phyloP scores from a whole-genome alignment of 1,284 basidiomycete species.

The Termitomyces sp. region DNA sequence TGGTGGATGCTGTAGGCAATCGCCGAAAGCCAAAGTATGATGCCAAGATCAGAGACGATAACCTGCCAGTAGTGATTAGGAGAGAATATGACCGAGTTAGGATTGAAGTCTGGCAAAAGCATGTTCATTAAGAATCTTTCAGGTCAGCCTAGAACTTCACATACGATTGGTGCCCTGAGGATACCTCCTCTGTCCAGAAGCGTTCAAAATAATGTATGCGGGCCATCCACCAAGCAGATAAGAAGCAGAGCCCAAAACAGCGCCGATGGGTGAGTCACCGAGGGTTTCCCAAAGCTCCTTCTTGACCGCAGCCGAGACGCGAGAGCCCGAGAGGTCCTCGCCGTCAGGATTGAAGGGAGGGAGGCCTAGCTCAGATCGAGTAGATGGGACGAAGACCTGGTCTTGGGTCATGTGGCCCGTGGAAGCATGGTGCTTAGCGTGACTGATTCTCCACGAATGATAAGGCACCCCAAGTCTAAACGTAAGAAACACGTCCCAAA shows the following conservation, averaged over 20 bases:
- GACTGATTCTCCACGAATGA: constrained; percentile 97
- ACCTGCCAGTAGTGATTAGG: constrained; percentile 80
- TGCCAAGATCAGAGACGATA: constrained; percentile 81
- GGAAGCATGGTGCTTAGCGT: constrained; percentile 95
- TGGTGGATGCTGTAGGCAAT: constrained; percentile 57
- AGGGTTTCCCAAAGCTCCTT: constrained; percentile 83
- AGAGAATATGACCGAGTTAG: constrained; percentile 79
- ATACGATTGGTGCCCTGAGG: constrained; percentile 80
- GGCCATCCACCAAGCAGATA: constrained; percentile 88
- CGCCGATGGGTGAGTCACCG: constrained; percentile 89
- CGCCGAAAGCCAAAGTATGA: constrained; percentile 67
- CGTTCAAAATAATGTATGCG: constrained; percentile 80
- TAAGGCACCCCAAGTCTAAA: constrained; percentile 89
- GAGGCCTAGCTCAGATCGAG: constrained; percentile 70
- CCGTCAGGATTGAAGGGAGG: constrained; percentile 60
- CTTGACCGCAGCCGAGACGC: constrained; percentile 69
- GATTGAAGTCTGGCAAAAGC: constrained; percentile 67
- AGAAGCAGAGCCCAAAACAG: constrained; percentile 58
- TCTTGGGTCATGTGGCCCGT: constrained; percentile 95
- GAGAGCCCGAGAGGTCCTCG: constrained; percentile 67
- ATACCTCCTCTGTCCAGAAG: constrained; percentile 87
- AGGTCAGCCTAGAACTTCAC: constrained; percentile 27
- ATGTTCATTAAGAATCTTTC: neutral
- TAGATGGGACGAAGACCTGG: constrained; percentile 94
- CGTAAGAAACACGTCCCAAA: constrained; percentile 26